Base-by-base conservation (phyloP, 2,329 filamentous ascomycete species). In the Neodidymelliopsis sp. region DNA sequence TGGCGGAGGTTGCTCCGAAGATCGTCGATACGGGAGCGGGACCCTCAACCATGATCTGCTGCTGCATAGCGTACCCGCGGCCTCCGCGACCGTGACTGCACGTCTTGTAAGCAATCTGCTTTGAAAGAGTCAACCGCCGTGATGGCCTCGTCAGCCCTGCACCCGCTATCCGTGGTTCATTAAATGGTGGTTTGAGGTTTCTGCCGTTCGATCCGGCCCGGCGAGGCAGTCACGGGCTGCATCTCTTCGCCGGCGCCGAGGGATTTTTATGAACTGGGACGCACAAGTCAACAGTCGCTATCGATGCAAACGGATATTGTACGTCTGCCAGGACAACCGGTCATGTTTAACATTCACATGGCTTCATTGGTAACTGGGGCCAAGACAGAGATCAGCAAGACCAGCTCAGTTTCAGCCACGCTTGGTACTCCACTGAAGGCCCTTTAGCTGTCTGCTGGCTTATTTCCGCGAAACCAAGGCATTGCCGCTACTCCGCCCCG, bases 351-450 rank as follows among this genome's bases (percentile, higher is more conserved):
- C 36, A 42, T 25, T 30, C 48, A 36, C 31, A 49, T 41, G 29
- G 50, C 20, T 42, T 34, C 44, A 18, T 23, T 31, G 34, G 33
- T 25, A 49, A 49, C 38, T 44, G 38, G 41, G 22, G 60, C 59
- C 59, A 63, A 62, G 59, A 42, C 43, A 8, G 30, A 41, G 60
- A 63, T 62, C 59, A 57, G 47, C 58, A 53, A 43, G 36, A 44
- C 54, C 37, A 54, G 37, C 25, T 45, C 53, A 13, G 65, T 67
- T 68, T 66, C 65, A 66, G 63, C 58, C 57, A 61, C 42, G 56
- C 59, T 59, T 66, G 53, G 56, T 50, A 44, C 33, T 51, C 34
- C 20, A 25, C 13, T 13, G n/a, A 38, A 40, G 25, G 15, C 27
- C 16, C 31, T 44, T 37, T 13, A 30, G 22, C 18, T 13, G 35